A percentile compares a stretch with the other conserved stretches of the same genome.
phyloP scores from a whole-genome alignment of 2,329 filamentous ascomycete genomes.

The Colletotrichum sp. region DNA sequence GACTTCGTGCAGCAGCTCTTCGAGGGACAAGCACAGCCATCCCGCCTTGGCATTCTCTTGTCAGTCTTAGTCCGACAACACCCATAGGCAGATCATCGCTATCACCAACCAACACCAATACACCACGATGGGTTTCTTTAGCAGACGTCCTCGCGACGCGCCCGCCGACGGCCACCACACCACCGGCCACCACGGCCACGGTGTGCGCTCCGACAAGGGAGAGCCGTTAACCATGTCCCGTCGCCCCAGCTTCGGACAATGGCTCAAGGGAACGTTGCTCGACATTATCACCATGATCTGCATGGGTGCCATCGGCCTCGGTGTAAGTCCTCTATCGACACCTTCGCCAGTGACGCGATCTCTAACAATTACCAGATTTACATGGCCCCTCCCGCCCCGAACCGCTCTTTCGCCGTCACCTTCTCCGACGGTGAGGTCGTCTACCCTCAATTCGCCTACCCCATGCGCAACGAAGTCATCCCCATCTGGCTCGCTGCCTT shows the following conservation, averaged over 20 bases:
- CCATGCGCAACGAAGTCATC: conserved; percentile 71
- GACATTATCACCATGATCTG: conserved; percentile 71
- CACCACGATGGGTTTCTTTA: conserved; percentile 14
- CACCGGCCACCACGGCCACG: background rate
- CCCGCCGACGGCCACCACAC: background rate
- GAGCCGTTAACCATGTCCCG: conserved; percentile 47
- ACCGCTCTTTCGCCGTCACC: conserved; percentile 71
- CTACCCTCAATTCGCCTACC: conserved; percentile 74
- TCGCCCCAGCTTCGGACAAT: conserved; percentile 69
- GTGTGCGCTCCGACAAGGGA: background rate
- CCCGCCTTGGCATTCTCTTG: conserved; percentile 16
- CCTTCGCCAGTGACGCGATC: background rate
- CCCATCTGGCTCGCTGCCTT: conserved; percentile 75
- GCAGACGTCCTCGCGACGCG: background rate
- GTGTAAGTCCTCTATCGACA: conserved; percentile 48
- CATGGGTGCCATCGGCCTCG: conserved; percentile 71
- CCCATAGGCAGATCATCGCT: background rate
- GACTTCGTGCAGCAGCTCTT: background rate
- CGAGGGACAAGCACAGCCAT: conserved; percentile 17
- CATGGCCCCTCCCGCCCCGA: conserved; percentile 67
- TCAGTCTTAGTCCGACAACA: background rate
- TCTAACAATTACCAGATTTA: conserved; percentile 53
- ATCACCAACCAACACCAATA: background rate
- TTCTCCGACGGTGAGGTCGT: conserved; percentile 72
- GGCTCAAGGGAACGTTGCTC: conserved; percentile 70